phyloP scores from a whole-genome alignment of 2,329 filamentous ascomycete genomes.

The Cladosporium colombiae region DNA sequence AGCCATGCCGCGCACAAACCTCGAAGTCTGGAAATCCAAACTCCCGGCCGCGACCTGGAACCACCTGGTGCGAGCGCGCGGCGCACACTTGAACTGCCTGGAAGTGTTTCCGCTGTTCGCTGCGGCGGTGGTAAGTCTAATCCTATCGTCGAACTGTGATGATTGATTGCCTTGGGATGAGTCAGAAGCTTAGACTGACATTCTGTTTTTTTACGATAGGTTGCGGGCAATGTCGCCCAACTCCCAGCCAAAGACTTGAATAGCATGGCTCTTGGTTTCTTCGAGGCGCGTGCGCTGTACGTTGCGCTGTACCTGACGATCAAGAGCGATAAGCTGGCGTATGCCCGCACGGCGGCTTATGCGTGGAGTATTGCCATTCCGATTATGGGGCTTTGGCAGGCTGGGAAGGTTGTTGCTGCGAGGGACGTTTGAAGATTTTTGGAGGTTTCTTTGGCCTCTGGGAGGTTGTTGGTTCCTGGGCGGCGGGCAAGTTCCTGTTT shows the following conservation, averaged over 20 bases:
- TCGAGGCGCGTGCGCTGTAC: constrained; percentile 27
- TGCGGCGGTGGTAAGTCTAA: constrained; percentile 36
- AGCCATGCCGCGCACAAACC: constrained; percentile 30
- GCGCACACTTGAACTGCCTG: constrained; percentile 50
- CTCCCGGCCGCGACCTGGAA: constrained; percentile 29
- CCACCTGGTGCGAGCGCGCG: constrained; percentile 28
- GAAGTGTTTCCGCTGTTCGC: constrained; percentile 46
- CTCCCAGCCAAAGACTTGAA: constrained; percentile 29
- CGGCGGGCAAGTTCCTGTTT: neutral
- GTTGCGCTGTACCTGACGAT: constrained; percentile 28
- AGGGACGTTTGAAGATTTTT: neutral
- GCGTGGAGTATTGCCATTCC: constrained; percentile 32
- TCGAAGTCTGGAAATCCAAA: constrained; percentile 30
- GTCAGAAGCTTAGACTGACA: neutral
- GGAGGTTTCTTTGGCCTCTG: neutral
- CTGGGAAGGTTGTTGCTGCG: constrained; percentile 20
- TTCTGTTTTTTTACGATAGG: neutral
- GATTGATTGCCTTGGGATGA: neutral
- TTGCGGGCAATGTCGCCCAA: constrained; percentile 29
- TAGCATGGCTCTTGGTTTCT: constrained; percentile 26
- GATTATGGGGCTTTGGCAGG: constrained; percentile 28
- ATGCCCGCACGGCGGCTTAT: constrained; percentile 30
- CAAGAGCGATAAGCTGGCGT: constrained; percentile 28
- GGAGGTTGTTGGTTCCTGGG: neutral
- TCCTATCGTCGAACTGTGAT: neutral